Base-by-base conservation (phyloP, 108 stramenopile genomes). In the Asterionellopsis glacialis region DNA sequence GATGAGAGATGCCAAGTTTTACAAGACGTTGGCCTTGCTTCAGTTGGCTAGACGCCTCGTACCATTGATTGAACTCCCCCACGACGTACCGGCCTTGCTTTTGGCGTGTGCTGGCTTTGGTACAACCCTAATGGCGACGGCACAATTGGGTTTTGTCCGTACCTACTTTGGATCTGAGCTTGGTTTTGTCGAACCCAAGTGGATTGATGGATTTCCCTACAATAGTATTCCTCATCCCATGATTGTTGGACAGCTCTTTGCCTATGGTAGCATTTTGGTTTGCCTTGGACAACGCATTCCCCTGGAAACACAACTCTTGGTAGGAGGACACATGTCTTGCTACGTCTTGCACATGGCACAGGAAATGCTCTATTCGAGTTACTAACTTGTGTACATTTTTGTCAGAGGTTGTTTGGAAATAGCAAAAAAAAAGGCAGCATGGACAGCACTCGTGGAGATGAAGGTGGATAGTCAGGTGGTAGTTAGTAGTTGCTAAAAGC, bases 131-230 rank as follows among this genome's bases (percentile, higher is more conserved):
- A 22, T 72, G 16, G 79, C 79, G 49, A 80, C 79, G 1, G 77
- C 68, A 41, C 74, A 67, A n/a, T 55, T 80, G 59, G 79, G 79
- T 6, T 76, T 80, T 69, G 74, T 72, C 55, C 79, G 79, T 15
- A 80, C 79, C 41, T 80, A 80, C 55, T 80, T 80, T 66, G 79
- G 79, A 23, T 59, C 66, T n/a, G 79, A 80, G 38, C 59, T 80
- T 10, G 79, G 74, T 11, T 80, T 80, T 52, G 74, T 75, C 41
- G 65, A 75, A 39, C 79, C 79, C 22, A 39, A 67, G 38, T 80
- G 79, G 79, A 72, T 80, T 52, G 49, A 23, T 18, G 79, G 79
- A 19, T 80, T 80, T 33, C 79, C 79, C 15, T 80, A 80, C 63
- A 67, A 67, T 48, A 65, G 51, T 26, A 80, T 80, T 57, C 79